Evolutionary conservation across 2,329 filamentous ascomycete species (phyloP), one percentile per base, ranked within the genome.

Genomic region (Stromatinia cepivora): DNA sequence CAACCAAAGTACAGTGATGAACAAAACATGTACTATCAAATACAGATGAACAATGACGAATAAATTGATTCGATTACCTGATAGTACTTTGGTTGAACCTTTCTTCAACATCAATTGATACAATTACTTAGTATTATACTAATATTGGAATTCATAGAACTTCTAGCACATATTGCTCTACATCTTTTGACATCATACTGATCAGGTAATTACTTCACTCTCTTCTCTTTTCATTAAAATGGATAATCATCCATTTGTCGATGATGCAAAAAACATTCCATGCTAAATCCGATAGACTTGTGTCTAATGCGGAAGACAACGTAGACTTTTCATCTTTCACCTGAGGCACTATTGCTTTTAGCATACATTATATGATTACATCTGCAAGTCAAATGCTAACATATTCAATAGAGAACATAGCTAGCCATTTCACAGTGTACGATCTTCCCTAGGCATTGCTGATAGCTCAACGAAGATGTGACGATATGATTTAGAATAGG

Each of bases 291-390:
- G 89, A 92, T 36, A 88, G 81, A 72, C 74, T 76, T 69, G 74
- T 76, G 76, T 74, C 76, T 76, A 78, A 86, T 88, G 87, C 90
- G 86, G 87, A 91, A 82, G 81, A 83, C 87, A 84, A 75, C 78
- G 82, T 85, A 86, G 88, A 86, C 89, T 92, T 92, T 92, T 92
- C 90, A 92, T 92, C 90, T 92, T 92, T 92, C 89, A 85, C 85
- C 89, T 92, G 90, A 92, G 81, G 81, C 82, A 46, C 52, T 54
- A 17, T 45, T 45, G 17, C 13, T 31, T 56, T 42, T 20, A 34
- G 34, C 22, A 57, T 66, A 42, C 69, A 58, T 67, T 45, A 28
- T 70, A 42, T 56, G 56, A 59, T 42, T 72, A 22, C 9, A 25
- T n/a, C 17, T 45, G 48, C 34, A 64, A 39, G 4, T 20, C 61